Evolutionary conservation across 176 grass and related monocot species (phyloP).

Genomic region (Musa schizocarpa): DNA sequence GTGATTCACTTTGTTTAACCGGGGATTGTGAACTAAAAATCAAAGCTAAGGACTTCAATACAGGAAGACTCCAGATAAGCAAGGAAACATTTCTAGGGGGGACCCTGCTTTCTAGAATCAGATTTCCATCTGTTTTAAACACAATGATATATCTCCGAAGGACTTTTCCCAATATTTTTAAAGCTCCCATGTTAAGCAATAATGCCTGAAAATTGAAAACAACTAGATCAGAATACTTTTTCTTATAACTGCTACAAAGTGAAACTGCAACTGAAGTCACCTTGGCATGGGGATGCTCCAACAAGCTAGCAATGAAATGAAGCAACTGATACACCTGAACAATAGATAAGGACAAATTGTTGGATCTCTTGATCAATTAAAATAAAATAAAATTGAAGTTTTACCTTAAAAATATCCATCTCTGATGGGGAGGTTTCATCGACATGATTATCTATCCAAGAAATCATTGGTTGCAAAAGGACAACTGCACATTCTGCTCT

Average conservation of each 20-base stretch:
- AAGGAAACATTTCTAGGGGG: slow-evolving; percentile 28
- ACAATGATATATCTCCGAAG: slow-evolving; percentile 38
- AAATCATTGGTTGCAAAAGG: slow-evolving; percentile 67
- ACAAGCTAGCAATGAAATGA: slow-evolving; percentile 63
- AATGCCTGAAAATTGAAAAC: slow-evolving; percentile 45
- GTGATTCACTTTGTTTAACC: slow-evolving; percentile 25
- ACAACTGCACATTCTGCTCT: slow-evolving; percentile 70
- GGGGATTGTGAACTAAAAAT: slow-evolving; percentile 43
- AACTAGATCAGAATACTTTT: slow-evolving; percentile 22
- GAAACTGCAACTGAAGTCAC: slow-evolving; percentile 28
- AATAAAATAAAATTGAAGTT: background rate
- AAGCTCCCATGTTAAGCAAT: slow-evolving; percentile 56
- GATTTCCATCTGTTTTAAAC: slow-evolving; percentile 30
- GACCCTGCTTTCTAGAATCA: slow-evolving; percentile 24
- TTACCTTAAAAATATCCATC: slow-evolving; percentile 70
- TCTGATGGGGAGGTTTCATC: slow-evolving; percentile 57
- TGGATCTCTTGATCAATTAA: background rate
- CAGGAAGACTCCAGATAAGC: slow-evolving; percentile 58
- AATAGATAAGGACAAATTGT: slow-evolving; percentile 4
- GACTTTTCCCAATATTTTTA: slow-evolving; percentile 51
- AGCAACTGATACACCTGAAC: slow-evolving; percentile 77
- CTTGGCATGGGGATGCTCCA: slow-evolving; percentile 84
- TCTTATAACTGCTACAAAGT: slow-evolving; percentile 4
- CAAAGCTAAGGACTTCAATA: slow-evolving; percentile 57
- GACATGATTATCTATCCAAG: slow-evolving; percentile 64